A percentile compares a stretch with the other conserved stretches of the same genome.
Conservation (phyloP, 2,329 filamentous ascomycete species). For the Pseudogymnoascus sp. region DNA sequence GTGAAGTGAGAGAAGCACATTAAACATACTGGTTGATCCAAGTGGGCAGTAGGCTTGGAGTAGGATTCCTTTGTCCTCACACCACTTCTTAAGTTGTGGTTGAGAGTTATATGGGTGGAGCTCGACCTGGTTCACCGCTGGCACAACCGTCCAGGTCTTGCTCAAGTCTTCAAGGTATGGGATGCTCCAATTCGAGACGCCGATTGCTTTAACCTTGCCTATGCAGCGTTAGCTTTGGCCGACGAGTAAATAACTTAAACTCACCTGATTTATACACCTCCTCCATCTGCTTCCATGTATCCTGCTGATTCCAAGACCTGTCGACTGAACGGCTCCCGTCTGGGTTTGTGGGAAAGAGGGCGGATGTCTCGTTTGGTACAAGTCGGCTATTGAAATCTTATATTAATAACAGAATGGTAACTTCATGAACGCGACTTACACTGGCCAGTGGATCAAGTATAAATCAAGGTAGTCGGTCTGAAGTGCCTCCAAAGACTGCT, state of each 20-base stretch:
- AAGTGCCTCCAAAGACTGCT: constrained; percentile 40
- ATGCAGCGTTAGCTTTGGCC: neutral
- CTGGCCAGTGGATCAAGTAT: constrained; percentile 33
- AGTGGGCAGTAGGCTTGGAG: constrained; percentile 58
- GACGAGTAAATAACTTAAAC: constrained; percentile 19
- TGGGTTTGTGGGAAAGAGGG: constrained; percentile 20
- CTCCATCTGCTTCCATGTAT: constrained; percentile 26
- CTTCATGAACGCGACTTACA: neutral
- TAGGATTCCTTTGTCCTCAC: constrained; percentile 40
- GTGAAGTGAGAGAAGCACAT: neutral
- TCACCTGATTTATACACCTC: constrained; percentile 9
- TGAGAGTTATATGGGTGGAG: constrained; percentile 60
- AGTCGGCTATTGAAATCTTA: constrained; percentile 9
- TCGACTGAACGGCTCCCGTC: constrained; percentile 26
- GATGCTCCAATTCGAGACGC: constrained; percentile 26
- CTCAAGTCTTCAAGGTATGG: constrained; percentile 25
- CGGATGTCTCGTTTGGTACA: constrained; percentile 13
- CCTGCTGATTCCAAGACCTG: constrained; percentile 20
- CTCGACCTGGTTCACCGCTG: constrained; percentile 60
- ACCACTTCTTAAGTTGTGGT: constrained; percentile 46
- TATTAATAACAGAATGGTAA: neutral
- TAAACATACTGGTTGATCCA: constrained; percentile 26
- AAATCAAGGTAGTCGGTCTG: constrained; percentile 44
- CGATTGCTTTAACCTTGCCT: constrained; percentile 33
- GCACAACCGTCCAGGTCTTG: constrained; percentile 34